Evolutionary conservation across 768 basidiomycete species (phyloP), one percentile per base, ranked within the genome.

Genomic region (Pulveroboletus sp.): DNA sequence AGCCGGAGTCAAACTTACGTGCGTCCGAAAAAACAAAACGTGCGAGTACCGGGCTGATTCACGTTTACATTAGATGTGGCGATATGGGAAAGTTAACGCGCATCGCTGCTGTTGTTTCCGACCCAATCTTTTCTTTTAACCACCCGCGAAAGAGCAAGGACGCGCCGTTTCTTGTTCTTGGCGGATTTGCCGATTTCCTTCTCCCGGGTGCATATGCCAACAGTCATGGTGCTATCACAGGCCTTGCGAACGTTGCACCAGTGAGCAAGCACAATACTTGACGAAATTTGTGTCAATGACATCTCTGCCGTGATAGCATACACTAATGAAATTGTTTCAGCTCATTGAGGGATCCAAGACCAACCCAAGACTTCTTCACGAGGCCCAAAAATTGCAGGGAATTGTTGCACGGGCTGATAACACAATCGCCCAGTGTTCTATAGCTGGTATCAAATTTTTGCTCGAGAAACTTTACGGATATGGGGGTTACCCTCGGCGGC

Each of bases 41-140:
- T 26, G 8, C n/a, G 24, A 31, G 22, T 39, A 6, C 36, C 9
- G 20, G 29, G 23, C 41, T 63, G 14, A 57, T 53, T 14, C n/a
- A 44, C 49, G 43, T 20, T 51, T 16, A 51, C n/a, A n/a, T n/a
- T 57, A 91, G 89, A 36, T 95, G 93, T 61, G 92, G 89, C 24
- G 90, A 88, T 61, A 89, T 96, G 54, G 93, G 93, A 42, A 94
- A 94, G 69, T 76, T 94, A 58, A 89, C 89, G 24, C 79, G 93
- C 58, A 86, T 94, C 55, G 82, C 85, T 42, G 83, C 84, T 37
- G 72, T 76, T 10, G 79, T 89, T 7, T 78, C 86, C 13, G 70
- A 72, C 29, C 64, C 79, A 7, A 64, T 71, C 5, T 93, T 92
- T 69, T 54, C 68, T 16, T 63, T 75, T 24, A 61, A 69, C 29